Evolutionary conservation across 2,329 filamentous ascomycete species (phyloP).

Genomic region (Fusarium azukiicola): DNA sequence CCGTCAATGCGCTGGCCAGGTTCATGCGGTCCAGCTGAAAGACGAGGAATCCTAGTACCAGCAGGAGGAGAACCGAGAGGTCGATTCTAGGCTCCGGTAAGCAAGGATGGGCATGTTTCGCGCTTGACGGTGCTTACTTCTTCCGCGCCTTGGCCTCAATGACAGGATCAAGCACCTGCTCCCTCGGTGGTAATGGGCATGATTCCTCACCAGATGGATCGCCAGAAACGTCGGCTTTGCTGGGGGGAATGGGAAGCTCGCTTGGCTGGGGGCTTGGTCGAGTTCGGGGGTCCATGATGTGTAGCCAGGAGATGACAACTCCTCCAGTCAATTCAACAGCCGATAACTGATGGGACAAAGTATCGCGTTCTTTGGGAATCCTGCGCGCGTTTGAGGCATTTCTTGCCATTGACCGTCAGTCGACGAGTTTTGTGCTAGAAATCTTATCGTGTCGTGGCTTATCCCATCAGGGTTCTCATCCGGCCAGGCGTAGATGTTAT

Average conservation of each 20-base stretch:
- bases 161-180: not conserved
- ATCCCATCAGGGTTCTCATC: slow-evolving; percentile 16
- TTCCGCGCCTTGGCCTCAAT: slow-evolving; percentile 12
- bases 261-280: not conserved
- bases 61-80: slow-evolving; percentile 68
- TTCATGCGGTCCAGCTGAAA: slow-evolving; percentile 77
- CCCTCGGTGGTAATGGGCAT: not conserved
- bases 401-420: not conserved
- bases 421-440: not conserved
- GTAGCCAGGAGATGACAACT: too few species aligned
- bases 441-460: not conserved
- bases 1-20: slow-evolving; percentile 72
- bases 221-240: not conserved
- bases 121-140: not conserved
- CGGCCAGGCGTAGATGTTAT: not conserved
- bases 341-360: too few species aligned
- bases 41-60: slow-evolving; percentile 72
- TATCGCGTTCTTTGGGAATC: too few species aligned
- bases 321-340: too few species aligned
- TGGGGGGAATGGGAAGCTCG: not conserved
- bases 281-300: too few species aligned
- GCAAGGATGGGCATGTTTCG: not conserved
- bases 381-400: not conserved
- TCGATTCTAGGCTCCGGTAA: slow-evolving; percentile 63
- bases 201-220: not conserved